These are phyloP conservation scores for Saccharomyces pastorianus DNA, from an alignment of 1,139 yeast species.

Conservation along the genomic window DNA sequence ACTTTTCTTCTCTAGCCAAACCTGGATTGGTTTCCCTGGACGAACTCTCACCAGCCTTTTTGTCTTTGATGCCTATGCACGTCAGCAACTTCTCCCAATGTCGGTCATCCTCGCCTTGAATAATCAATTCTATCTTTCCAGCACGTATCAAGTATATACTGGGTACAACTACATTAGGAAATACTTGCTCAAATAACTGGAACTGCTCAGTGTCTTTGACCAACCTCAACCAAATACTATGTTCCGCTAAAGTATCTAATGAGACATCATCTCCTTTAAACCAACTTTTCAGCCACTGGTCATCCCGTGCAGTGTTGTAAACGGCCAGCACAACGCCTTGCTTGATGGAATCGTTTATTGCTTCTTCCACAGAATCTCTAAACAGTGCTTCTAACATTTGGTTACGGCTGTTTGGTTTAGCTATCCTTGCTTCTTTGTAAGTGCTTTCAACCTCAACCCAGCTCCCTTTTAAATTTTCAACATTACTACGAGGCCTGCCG, in stretches of 20 bases:
- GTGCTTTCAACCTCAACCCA: not conserved
- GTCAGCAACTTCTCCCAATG: constrained; percentile 2
- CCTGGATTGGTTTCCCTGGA: not conserved
- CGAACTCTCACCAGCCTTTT: not conserved
- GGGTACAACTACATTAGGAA: constrained; percentile 41
- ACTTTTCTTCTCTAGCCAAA: constrained; percentile 1
- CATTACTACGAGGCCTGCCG: not conserved
- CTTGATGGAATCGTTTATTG: constrained; percentile 19
- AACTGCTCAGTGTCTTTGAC: constrained; percentile 41
- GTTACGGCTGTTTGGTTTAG: not conserved
- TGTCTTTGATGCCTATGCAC: constrained; percentile 1
- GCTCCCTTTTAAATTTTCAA: not conserved
- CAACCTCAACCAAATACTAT: constrained; percentile 39
- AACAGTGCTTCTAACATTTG: constrained; percentile 26
- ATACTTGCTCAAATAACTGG: constrained; percentile 42
- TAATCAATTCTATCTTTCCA: constrained; percentile 40
- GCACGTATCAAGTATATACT: constrained; percentile 42
- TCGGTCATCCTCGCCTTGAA: constrained; percentile 30
- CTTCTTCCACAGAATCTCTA: constrained; percentile 18
- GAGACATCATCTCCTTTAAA: constrained; percentile 22
- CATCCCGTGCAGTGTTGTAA: constrained; percentile 16
- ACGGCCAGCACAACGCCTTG: constrained; percentile 20
- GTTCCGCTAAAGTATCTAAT: constrained; percentile 7
- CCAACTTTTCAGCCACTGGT: constrained; percentile 22
- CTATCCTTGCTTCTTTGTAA: not conserved